Conservation (phyloP, 345 rosid genomes). For the Heritiera littoralis region DNA sequence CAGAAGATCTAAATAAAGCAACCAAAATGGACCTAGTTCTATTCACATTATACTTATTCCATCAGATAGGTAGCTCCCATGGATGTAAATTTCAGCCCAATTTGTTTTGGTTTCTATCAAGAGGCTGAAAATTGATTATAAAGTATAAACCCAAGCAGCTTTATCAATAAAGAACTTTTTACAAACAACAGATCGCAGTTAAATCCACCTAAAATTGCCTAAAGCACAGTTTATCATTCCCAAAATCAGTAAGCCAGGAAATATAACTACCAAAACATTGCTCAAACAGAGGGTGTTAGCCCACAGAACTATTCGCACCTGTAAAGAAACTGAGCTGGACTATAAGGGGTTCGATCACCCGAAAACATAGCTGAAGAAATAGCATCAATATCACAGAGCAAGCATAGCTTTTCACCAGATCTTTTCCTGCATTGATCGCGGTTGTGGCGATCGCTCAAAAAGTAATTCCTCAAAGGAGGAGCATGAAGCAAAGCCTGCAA, state of each 20-base stretch:
- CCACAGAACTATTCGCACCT: conserved; percentile 47
- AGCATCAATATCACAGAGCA: conserved; percentile 71
- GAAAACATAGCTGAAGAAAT: conserved; percentile 77
- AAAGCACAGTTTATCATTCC: conserved; percentile 4
- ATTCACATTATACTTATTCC: not conserved
- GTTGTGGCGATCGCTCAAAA: conserved; percentile 70
- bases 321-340: conserved; percentile 87
- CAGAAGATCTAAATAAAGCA: not conserved
- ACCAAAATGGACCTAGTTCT: not conserved
- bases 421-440: conserved; percentile 55
- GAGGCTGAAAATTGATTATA: not conserved
- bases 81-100: not conserved
- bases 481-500: conserved; percentile 88
- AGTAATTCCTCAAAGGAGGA: conserved; percentile 78
- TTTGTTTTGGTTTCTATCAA: not conserved
- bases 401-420: conserved; percentile 49
- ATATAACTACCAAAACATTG: not conserved
- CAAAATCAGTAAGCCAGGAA: not conserved
- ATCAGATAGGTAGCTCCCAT: not conserved
- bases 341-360: conserved; percentile 71
- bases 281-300: not conserved
- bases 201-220: not conserved
- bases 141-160: not conserved
- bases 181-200: conserved; percentile 1
- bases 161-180: not conserved